Evolutionary conservation across 768 basidiomycete genomes (phyloP).

Genomic region (Naematelia encephala): DNA sequence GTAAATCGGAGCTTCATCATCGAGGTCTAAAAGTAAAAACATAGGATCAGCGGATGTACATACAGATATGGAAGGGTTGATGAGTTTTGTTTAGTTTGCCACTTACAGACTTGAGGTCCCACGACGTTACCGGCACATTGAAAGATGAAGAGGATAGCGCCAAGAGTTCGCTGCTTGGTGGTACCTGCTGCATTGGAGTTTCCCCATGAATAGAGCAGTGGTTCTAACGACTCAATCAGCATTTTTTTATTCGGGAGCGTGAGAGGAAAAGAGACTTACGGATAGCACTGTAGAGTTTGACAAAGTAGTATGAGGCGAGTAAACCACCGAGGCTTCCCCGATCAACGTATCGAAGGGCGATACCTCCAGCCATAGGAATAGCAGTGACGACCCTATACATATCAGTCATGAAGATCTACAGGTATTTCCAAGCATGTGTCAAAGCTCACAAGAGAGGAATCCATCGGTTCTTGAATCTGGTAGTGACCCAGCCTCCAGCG

Average conservation of each 20-base stretch:
- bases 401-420: neutral
- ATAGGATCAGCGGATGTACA: too few species aligned
- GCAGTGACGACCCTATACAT: slow-evolving; percentile 6
- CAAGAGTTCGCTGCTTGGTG: slow-evolving; percentile 26
- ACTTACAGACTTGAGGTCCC: slow-evolving; percentile 28
- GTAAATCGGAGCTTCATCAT: slow-evolving; percentile 41
- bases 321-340: slow-evolving; percentile 19
- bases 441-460: slow-evolving; percentile 22
- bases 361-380: slow-evolving; percentile 35
- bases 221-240: slow-evolving; percentile 8
- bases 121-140: slow-evolving; percentile 39
- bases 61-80: too few species aligned
- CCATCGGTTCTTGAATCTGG: slow-evolving; percentile 20
- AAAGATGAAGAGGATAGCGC: slow-evolving; percentile 15
- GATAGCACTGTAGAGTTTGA: slow-evolving; percentile 24
- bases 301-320: slow-evolving; percentile 20
- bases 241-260: neutral
- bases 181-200: slow-evolving; percentile 36
- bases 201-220: slow-evolving; percentile 34
- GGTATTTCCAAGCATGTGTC: neutral
- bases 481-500: slow-evolving; percentile 21
- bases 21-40: too few species aligned
- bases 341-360: slow-evolving; percentile 25
- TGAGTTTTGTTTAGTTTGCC: too few species aligned
- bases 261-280: slow-evolving; percentile 10